Evolutionary conservation across 192 early-diverging fungal species (phyloP).

Genomic region (Rhizophagus clarus): DNA sequence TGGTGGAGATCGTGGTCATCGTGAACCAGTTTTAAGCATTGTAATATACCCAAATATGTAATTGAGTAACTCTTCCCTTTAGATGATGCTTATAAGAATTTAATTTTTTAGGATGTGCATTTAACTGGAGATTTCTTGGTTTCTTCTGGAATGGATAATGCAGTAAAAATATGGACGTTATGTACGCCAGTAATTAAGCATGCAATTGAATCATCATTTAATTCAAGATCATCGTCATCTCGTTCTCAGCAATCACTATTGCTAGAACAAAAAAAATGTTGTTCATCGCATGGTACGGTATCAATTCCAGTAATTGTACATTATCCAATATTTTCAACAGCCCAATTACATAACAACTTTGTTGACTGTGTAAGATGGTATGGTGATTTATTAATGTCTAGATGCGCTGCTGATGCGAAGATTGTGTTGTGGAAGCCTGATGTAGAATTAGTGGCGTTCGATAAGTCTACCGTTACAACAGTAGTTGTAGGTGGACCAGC

Average conservation of each 20-base stretch:
- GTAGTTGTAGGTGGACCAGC: slow-evolving; percentile 22
- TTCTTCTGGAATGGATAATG: slow-evolving; percentile 29
- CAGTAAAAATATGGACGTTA: slow-evolving; percentile 31
- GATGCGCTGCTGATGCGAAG: slow-evolving; percentile 20
- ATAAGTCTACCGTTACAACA: slow-evolving; percentile 12
- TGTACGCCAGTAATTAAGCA: slow-evolving; percentile 18
- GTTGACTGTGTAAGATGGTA: slow-evolving; percentile 33
- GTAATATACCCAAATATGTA: slow-evolving; percentile 1
- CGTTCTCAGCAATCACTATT: background rate
- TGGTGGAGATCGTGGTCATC: slow-evolving; percentile 30
- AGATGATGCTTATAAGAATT: background rate
- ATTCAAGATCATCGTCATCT: background rate
- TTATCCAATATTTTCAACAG: slow-evolving; percentile 28
- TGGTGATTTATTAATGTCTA: slow-evolving; percentile 31
- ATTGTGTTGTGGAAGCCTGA: slow-evolving; percentile 29
- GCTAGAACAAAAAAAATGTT: slow-evolving; percentile 6
- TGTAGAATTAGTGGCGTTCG: slow-evolving; percentile 12
- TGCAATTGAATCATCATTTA: slow-evolving; percentile 20
- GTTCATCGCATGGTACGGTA: background rate
- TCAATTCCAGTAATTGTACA: slow-evolving; percentile 12
- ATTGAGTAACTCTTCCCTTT: background rate
- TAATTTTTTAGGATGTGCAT: slow-evolving; percentile 26
- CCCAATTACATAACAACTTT: slow-evolving; percentile 27
- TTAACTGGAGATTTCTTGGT: slow-evolving; percentile 27
- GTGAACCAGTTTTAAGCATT: slow-evolving; percentile 29